Evolutionary conservation across 768 basidiomycete genomes (phyloP), one percentile per base, ranked within the genome.

Genomic region (Crepidotus variabilis): DNA sequence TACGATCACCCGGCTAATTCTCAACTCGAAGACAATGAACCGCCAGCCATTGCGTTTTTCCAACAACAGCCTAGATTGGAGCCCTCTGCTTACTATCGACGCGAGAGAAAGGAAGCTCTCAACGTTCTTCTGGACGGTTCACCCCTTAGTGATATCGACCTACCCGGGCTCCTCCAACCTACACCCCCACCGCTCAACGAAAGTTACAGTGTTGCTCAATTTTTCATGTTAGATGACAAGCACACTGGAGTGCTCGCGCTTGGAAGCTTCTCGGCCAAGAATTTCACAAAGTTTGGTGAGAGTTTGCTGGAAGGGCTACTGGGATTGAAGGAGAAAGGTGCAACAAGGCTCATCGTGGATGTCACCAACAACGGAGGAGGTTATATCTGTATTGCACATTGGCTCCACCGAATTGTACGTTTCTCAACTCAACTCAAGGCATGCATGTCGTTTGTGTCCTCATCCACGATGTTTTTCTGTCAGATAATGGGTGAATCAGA

Each of bases 341-440:
- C 79, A 2, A 76, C 73, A 16, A 76, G 75, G 55, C 67, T 87
- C 36, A 75, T 87, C 48, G 80, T 86, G 23, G 84, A 86, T 70
- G 78, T 85, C 61, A 72, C 75, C 1, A 80, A 80, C 59, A 81
- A 80, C 53, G 80, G 78, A 48, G 78, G 80, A 59, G 79, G 81
- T 13, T 85, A 77, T 69, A 82, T 85, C 56, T 85, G 84, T 65
- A 73, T 81, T 43, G 82, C 83, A 10, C 80, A 83, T 67, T 79
- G 74, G 75, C 70, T 79, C 34, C 78, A 77, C 61, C 74, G 76
- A 28, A 73, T 79, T 49, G 77, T 74, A 60, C 60, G 74, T 61
- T 32, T 24, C 43, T 11, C 18, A 50, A 54, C 20, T 8, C 48
- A 11, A 21, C 50, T 28, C 48, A 18, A 53, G 54, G 20, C 16